Conservation (phyloP, 2,329 filamentous ascomycete species). For the Pyrenochaeta sp. region DNA sequence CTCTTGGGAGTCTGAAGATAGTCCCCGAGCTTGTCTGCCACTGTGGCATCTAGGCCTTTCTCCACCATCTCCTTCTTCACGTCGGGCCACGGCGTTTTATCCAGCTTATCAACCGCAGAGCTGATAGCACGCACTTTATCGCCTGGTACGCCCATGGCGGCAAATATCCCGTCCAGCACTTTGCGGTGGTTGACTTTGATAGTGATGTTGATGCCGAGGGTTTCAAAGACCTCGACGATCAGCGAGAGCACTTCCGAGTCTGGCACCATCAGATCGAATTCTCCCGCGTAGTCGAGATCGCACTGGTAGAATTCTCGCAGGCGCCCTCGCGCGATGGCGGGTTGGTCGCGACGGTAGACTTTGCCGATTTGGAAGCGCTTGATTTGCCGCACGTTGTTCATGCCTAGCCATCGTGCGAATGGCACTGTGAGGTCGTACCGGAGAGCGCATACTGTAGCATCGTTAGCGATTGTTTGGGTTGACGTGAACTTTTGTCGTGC, state of each 20-base stretch:
- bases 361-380: slow-evolving; percentile 95
- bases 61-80: slow-evolving; percentile 90
- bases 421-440: slow-evolving; percentile 88
- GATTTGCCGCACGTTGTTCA: slow-evolving; percentile 83
- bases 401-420: slow-evolving; percentile 88
- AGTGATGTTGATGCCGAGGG: slow-evolving; percentile 73
- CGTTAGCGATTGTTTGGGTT: not conserved
- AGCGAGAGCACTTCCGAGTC: slow-evolving; percentile 87
- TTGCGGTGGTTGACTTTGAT: slow-evolving; percentile 94
- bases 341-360: slow-evolving; percentile 81
- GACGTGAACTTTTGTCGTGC: too few relatives aligned
- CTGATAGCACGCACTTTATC: slow-evolving; percentile 86
- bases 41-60: slow-evolving; percentile 76
- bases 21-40: slow-evolving; percentile 83
- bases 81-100: slow-evolving; percentile 85
- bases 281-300: slow-evolving; percentile 91
- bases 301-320: slow-evolving; percentile 97
- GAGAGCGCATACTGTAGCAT: slow-evolving; percentile 69
- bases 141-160: slow-evolving; percentile 82
- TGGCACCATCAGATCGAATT: slow-evolving; percentile 85
- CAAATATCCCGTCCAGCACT: slow-evolving; percentile 86
- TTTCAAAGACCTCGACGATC: slow-evolving; percentile 80
- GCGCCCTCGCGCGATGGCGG: slow-evolving; percentile 79
- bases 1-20: slow-evolving; percentile 75
- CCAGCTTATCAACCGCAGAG: slow-evolving; percentile 89